Base-by-base conservation (phyloP, 257 asterid genomes). In the Buddleja alternifolia region DNA sequence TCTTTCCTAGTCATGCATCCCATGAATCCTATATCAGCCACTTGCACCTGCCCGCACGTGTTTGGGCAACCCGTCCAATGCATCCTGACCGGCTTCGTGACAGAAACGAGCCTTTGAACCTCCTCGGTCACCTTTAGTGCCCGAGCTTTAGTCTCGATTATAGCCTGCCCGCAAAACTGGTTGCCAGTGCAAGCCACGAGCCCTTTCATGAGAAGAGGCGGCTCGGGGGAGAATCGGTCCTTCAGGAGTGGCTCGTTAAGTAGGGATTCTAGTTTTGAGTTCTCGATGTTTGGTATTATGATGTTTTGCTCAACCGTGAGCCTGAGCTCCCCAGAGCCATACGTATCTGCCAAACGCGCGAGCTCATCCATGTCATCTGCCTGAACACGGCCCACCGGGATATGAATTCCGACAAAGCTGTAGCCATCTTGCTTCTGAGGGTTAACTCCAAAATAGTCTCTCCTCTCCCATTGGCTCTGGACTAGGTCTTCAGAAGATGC, bases 31-130 rank as follows among this genome's bases (percentile, higher is more conserved):
- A 93, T 88, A 67, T 93, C 98, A 0, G 97, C 97, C 52, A 93
- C 97, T 66, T 93, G 98, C 24, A 93, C 98, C 32, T 90, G 98
- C 69, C 81, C 98, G 65, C 98, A 93, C 0, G 85, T 51, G 75
- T 93, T 93, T 0, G 99, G 95, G 83, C 99, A 93, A 1, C 97
- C 98, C 6, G 98, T 92, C 97, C 97, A 93, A 44, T 93, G 99
- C 95, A 93, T 93, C 83, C 99, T 80, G 32, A 93, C 93, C 8
- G 99, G 92, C 75, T 32, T 73, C 0, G 80, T 74, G 10, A 90
- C 81, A 0, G 90, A 84, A 3, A 93, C 99, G 40, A 60, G 90
- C 73, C 87, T 76, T 50, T 82, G 72, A 40, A 93, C 96, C 69
- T 85, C 96, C 81, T 90, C 90, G 0, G 97, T 88, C 69, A 90